A percentile compares a stretch with the other conserved stretches of the same genome.
Evolutionary conservation across 1,139 yeast species (phyloP).

Genomic region (Pichia sp.): DNA sequence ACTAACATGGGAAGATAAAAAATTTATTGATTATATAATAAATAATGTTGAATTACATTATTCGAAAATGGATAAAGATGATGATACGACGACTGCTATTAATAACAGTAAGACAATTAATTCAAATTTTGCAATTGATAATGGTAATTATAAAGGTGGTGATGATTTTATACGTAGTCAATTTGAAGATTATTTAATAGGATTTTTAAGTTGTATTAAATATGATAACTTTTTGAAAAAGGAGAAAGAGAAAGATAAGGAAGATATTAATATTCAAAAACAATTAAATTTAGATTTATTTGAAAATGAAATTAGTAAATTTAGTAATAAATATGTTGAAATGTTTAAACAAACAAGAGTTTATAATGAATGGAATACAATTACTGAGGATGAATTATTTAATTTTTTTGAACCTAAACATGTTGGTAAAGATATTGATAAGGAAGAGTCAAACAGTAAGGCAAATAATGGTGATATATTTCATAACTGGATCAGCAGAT

Average conservation of each 20-base stretch:
- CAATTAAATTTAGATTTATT: constrained; percentile 19
- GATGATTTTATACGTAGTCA: constrained; percentile 85
- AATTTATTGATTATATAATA: constrained; percentile 53
- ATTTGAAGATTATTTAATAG: constrained; percentile 83
- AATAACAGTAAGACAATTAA: constrained; percentile 32
- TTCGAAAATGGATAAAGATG: constrained; percentile 7
- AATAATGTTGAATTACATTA: constrained; percentile 35
- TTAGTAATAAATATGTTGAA: constrained; percentile 51
- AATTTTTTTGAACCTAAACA: constrained; percentile 83
- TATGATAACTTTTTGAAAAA: constrained; percentile 51
- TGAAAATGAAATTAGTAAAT: constrained; percentile 42
- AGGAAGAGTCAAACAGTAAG: not conserved
- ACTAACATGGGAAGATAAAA: constrained; percentile 62
- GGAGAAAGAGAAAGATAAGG: constrained; percentile 24
- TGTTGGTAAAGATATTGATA: constrained; percentile 17
- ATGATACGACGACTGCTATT: constrained; percentile 16
- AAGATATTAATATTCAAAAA: constrained; percentile 14
- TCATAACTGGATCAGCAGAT: constrained; percentile 11
- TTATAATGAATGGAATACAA: constrained; percentile 59
- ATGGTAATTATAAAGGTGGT: constrained; percentile 56
- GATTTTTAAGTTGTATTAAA: constrained; percentile 67
- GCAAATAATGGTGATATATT: constrained; percentile 6
- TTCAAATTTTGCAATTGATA: constrained; percentile 41
- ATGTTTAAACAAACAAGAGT: constrained; percentile 64
- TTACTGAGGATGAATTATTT: constrained; percentile 84